Conservation (phyloP, 2,329 filamentous ascomycete species). For the Stachybotrys elegans region DNA sequence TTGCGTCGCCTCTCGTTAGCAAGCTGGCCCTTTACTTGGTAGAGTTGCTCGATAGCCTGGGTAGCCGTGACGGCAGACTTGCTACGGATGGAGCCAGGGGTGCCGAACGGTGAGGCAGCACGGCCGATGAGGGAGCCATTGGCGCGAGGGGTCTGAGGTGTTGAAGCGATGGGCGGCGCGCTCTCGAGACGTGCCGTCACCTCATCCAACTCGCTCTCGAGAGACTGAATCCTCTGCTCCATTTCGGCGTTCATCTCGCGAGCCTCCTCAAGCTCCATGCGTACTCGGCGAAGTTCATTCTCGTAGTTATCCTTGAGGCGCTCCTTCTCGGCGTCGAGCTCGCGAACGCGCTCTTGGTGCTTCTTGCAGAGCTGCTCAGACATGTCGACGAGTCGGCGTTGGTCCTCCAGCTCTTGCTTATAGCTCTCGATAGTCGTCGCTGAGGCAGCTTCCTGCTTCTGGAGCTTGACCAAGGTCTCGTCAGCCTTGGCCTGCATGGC, state of each 20-base stretch:
- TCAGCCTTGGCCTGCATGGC: constrained; percentile 84
- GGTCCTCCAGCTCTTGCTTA: constrained; percentile 77
- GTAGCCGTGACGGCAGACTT: constrained; percentile 55
- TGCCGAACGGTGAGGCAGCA: constrained; percentile 57
- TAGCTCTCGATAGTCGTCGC: constrained; percentile 81
- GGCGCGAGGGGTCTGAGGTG: constrained; percentile 55
- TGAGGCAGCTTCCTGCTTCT: constrained; percentile 79
- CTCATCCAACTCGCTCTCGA: constrained; percentile 50
- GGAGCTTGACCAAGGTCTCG: constrained; percentile 73
- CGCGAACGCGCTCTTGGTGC: constrained; percentile 63
- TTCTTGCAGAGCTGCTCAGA: constrained; percentile 72
- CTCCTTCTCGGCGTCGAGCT: constrained; percentile 61
- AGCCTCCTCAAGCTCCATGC: constrained; percentile 52
- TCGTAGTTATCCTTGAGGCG: constrained; percentile 60
- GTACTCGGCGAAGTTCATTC: constrained; percentile 50
- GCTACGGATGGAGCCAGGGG: constrained; percentile 51
- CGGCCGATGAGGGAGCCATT: constrained; percentile 52
- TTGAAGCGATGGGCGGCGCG: constrained; percentile 36
- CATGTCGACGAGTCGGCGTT: constrained; percentile 75
- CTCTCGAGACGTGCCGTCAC: constrained; percentile 45
- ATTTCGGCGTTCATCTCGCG: constrained; percentile 39
- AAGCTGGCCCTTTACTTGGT: constrained; percentile 66
- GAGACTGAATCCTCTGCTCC: constrained; percentile 43
- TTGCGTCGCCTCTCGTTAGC: constrained; percentile 69
- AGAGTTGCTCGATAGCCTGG: constrained; percentile 60